These are phyloP conservation scores for Kernera saxatilis DNA, from an alignment of 345 rosid genomes.

Conservation along the genomic window DNA sequence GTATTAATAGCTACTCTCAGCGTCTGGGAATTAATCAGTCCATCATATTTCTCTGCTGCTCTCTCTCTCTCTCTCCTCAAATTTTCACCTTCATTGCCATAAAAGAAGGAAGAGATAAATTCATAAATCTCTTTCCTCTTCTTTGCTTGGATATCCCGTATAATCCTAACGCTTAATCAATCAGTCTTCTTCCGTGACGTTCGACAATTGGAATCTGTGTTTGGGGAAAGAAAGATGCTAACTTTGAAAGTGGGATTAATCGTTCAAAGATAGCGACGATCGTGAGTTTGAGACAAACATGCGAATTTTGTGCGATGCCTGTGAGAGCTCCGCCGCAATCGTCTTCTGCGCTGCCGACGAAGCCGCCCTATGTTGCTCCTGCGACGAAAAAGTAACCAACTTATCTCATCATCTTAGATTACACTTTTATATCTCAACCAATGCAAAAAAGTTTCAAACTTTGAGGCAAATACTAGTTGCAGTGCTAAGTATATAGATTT, in stretches of 20 bases:
- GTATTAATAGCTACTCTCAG: neutral
- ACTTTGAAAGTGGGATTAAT: neutral
- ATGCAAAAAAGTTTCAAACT: neutral
- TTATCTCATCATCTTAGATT: neutral
- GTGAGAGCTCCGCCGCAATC: constrained; percentile 81
- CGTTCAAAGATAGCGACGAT: neutral
- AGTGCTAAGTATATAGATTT: neutral
- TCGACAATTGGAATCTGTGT: neutral
- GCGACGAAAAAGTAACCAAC: constrained; percentile 57
- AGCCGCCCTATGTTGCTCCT: constrained; percentile 77
- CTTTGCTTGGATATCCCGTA: neutral
- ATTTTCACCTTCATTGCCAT: neutral
- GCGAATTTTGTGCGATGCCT: constrained; percentile 84
- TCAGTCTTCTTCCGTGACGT: neutral
- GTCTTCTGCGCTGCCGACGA: constrained; percentile 89
- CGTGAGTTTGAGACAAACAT: constrained; percentile 25
- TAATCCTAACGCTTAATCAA: too few relatives aligned
- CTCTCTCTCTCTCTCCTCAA: neutral
- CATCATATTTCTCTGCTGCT: neutral
- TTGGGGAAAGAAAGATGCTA: constrained; percentile 1
- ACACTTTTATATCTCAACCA: neutral
- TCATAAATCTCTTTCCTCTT: neutral
- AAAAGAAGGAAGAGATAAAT: neutral
- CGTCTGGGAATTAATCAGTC: neutral
- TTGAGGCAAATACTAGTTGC: neutral